Base-by-base conservation (phyloP, 2,329 filamentous ascomycete genomes). In the Colletotrichum spaethianum region DNA sequence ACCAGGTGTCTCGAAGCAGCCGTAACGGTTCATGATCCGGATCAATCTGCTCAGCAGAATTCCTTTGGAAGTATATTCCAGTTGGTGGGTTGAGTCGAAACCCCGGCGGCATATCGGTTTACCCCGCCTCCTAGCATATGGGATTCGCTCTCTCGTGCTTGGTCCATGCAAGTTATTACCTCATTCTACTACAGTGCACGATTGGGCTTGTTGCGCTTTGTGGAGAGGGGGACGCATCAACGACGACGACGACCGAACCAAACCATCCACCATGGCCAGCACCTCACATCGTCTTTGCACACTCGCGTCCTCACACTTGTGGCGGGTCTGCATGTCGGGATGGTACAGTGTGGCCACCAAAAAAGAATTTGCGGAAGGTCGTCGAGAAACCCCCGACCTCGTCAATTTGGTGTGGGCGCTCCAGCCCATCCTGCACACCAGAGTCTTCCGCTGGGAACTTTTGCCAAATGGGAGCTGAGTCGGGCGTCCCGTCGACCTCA, bases 361-460 rank as follows among this genome's bases (percentile, higher is more conserved):
- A 57, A 28, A 48, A 57, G 33, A 52, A 42, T 44, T 68, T 50
- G 40, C 33, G 56, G 56, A 52, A 71, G 63, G 40, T 42, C 42
- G 40, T 67, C 14, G 20, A 52, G 50, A 56, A 26, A 7, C 28
- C n/a, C 31, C 26, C 42, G 40, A 64, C 40, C 40, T 26, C 42
- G 20, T 40, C 16, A 9, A 26, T 40, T 67, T 60, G 40, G 50
- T 18, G 44, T 11, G 38, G 36, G 16, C 26, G 46, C 33, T 52
- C 8, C 33, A 63, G 14, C 14, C 12, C n/a, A 44, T 64, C 31
- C 31, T 55, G 42, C 20, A 28, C 20, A 6, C 31, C 31, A 36
- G 20, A 23, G 11, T 36, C 11, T 11, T 36, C 14, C 23, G 44
- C 31, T n/a, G 40, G 59, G 31, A 23, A 36, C 52, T 36, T 61